These are phyloP conservation scores for Saprolegnia parasitica DNA, from an alignment of 352 stramenopile species.

Conservation along the genomic window DNA sequence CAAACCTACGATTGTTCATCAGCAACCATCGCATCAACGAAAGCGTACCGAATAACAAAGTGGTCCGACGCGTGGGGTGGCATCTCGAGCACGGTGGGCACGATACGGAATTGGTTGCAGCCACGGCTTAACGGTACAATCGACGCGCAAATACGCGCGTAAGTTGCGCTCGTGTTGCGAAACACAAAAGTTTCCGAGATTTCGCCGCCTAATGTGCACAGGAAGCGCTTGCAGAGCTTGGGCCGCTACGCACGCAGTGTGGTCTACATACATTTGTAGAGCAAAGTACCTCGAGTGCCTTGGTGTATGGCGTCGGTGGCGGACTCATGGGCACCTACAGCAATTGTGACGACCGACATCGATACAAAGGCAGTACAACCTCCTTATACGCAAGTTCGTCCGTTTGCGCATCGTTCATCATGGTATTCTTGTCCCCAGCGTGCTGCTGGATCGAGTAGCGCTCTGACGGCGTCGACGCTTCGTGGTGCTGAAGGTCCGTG, in stretches of 20 bases:
- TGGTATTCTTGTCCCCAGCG: not conserved
- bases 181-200: slow-evolving; percentile 30
- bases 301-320: slow-evolving; percentile 7
- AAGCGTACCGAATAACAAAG: slow-evolving; percentile 42
- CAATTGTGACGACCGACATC: not conserved
- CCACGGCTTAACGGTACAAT: slow-evolving; percentile 75
- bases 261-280: not conserved
- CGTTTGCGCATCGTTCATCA: not conserved
- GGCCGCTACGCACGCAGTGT: slow-evolving; percentile 8
- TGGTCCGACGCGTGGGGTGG: slow-evolving; percentile 49
- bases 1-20: slow-evolving; percentile 38
- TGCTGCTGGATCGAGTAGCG: slow-evolving; percentile 11
- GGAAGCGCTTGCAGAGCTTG: slow-evolving; percentile 29
- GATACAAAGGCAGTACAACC: not conserved
- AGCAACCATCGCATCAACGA: not conserved
- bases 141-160: slow-evolving; percentile 54
- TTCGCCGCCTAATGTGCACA: slow-evolving; percentile 26
- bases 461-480: not conserved
- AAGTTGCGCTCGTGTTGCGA: slow-evolving; percentile 25
- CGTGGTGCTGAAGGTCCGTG: not conserved
- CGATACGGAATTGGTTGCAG: slow-evolving; percentile 78
- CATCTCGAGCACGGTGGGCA: slow-evolving; percentile 70
- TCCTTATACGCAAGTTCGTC: slow-evolving; percentile 17
- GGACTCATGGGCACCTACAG: slow-evolving; percentile 9
- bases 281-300: not conserved